Evolutionary conservation across 106 monocot genomes (phyloP).

Genomic region (Gastrodia elata): DNA sequence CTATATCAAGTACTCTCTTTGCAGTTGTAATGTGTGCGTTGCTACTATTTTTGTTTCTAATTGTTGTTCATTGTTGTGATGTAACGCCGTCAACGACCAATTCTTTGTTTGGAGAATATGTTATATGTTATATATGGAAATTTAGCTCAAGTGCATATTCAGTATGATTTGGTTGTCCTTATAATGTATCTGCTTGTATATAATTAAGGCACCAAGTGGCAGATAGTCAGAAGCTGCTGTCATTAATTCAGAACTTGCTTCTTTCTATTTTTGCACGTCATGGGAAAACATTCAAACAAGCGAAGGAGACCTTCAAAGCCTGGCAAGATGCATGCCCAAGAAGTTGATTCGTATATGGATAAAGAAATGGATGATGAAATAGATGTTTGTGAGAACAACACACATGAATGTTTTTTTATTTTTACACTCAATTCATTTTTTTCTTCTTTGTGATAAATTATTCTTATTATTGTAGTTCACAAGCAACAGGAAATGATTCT

Average conservation of each 20-base stretch:
- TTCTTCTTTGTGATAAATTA: constrained; percentile 1
- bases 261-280: background rate
- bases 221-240: background rate
- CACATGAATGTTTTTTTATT: background rate
- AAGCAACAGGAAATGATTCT: constrained; percentile 82
- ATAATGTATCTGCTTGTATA: background rate
- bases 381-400: background rate
- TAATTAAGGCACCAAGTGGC: background rate
- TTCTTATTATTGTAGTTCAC: constrained; percentile 39
- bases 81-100: background rate
- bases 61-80: background rate
- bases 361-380: constrained; percentile 4
- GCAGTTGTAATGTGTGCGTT: background rate
- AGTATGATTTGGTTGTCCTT: background rate
- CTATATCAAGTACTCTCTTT: background rate
- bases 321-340: background rate
- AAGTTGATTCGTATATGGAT: background rate
- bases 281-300: constrained; percentile 5
- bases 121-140: background rate
- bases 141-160: background rate
- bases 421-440: too few species aligned
- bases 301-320: background rate
- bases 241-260: background rate
- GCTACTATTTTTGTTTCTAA: background rate
- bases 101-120: background rate